phyloP scores from a whole-genome alignment of 2,329 filamentous ascomycete species.

The Sporothrix variecibatus region DNA sequence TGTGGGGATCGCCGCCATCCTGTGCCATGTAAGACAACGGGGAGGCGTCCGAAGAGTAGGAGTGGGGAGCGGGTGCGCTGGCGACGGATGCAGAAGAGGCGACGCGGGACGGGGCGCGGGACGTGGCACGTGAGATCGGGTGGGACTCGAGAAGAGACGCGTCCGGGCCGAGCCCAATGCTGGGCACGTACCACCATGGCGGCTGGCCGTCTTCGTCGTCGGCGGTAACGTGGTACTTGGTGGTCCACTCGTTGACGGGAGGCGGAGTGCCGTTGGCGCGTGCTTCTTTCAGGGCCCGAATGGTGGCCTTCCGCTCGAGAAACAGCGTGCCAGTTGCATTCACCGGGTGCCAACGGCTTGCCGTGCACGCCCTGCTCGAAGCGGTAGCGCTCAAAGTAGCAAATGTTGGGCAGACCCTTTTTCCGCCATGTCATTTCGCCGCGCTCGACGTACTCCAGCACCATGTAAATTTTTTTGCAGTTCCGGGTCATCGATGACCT shows the following conservation, averaged over 20 bases:
- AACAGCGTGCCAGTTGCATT: conserved; percentile 61
- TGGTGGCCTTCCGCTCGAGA: conserved; percentile 58
- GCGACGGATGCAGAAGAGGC: conserved; percentile 51
- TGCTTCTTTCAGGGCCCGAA: conserved; percentile 57
- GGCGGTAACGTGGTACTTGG: conserved; percentile 71
- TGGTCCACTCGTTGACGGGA: conserved; percentile 74
- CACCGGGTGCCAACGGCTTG: conserved; percentile 59
- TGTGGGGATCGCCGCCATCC: conserved; percentile 28
- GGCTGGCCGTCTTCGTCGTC: conserved; percentile 50
- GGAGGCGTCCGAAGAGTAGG: conserved; percentile 40
- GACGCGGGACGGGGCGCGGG: conserved; percentile 47
- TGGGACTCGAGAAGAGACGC: conserved; percentile 29
- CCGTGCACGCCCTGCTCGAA: conserved; percentile 71
- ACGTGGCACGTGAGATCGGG: conserved; percentile 46
- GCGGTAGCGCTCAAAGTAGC: conserved; percentile 76
- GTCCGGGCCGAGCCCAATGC: conserved; percentile 22
- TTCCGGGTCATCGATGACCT: conserved; percentile 96
- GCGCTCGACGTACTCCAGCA: conserved; percentile 90
- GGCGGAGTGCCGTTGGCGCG: conserved; percentile 53
- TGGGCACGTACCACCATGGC: conserved; percentile 37
- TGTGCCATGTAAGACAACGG: conserved; percentile 32
- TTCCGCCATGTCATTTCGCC: conserved; percentile 95
- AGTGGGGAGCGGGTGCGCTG: conserved; percentile 38
- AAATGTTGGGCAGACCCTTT: conserved; percentile 81
- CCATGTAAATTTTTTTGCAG: conserved; percentile 98